phyloP scores from a whole-genome alignment of 2,329 filamentous ascomycete species.

The Plectosphaerella sp. region DNA sequence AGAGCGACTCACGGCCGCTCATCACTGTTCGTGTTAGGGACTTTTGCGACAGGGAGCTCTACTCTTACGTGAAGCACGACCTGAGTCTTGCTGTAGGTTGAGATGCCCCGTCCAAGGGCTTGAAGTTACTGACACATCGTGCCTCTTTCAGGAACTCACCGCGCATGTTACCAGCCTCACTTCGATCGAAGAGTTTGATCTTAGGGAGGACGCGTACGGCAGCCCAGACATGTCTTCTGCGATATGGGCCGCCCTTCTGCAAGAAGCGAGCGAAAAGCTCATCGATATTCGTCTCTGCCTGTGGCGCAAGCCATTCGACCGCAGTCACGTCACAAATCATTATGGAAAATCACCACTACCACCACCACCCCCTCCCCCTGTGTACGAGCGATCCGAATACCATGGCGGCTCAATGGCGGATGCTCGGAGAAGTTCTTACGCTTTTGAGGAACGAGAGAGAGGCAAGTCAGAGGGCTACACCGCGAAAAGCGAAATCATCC shows the following conservation, averaged over 20 bases:
- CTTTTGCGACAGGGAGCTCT: not conserved
- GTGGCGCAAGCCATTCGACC: not conserved
- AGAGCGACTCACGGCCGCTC: not conserved
- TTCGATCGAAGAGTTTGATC: not conserved
- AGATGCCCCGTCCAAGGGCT: not conserved
- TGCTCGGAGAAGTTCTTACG: too few relatives aligned
- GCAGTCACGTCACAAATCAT: too few relatives aligned
- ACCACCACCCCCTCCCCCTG: too few relatives aligned
- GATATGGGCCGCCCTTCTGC: not conserved
- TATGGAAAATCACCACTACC: too few relatives aligned
- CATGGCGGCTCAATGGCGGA: too few relatives aligned
- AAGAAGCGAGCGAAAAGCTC: not conserved
- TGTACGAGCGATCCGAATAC: too few relatives aligned
- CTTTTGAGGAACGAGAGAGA: too few relatives aligned
- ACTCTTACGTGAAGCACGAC: conserved; percentile 1
- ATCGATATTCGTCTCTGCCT: not conserved
- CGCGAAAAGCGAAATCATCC: too few relatives aligned
- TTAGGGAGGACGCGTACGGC: not conserved
- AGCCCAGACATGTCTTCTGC: not conserved
- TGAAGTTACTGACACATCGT: too few relatives aligned
- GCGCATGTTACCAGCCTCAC: not conserved
- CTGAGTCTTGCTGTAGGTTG: conserved; percentile 1
- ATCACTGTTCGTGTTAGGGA: not conserved
- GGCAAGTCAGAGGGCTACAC: too few relatives aligned
- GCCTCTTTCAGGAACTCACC: not conserved